Base-by-base conservation (phyloP, 2,329 filamentous ascomycete species). In the Paecilomyces variotii region DNA sequence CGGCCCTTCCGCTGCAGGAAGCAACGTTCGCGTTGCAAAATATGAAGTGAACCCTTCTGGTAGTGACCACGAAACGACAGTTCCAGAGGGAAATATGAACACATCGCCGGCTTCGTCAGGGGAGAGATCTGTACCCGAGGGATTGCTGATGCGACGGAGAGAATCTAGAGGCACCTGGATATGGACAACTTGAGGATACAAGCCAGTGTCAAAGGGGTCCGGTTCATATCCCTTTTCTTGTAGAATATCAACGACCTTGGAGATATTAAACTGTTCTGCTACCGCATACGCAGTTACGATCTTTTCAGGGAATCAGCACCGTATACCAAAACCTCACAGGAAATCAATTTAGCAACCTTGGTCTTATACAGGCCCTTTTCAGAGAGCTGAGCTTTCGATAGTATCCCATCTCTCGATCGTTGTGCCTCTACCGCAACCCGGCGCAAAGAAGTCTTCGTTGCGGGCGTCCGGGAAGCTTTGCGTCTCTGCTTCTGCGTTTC, bases 11-110 rank as follows among this genome's bases (percentile, higher is more conserved):
- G 92, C 90, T 0, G 93, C 91, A 0, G 86, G 83, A 24, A 90
- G 81, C 11, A 97, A 80, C 32, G 88, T 86, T 58, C 83, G 84
- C 7, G 89, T 89, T 4, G 89, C 87, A 26, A 91, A 77, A 54
- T 82, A 82, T 24, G 81, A 82, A 14, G 91, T 87, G 19, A 91
- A 84, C 59, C 88, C 85, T 61, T 91, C 84, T 0, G 90, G 87
- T 1, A 97, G 80, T 4, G 90, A 89, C 94, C 94, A 99, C 26
- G 90, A 88, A 4, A 97, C 94, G 6, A 97, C 83, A 11, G 92
- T 96, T 10, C 94, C 94, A 0, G 92, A 96, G 7, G 93, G 91
- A 65, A 99, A 99, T 58, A 99, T 87, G 70, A 97, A 97, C 55
- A 97, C 85, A 75, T 99, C 94, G 34, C 91, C 92, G 59, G 85